These are phyloP conservation scores for Tricharina praecox DNA, from an alignment of 495 filamentous ascomycete genomes.

Conservation along the genomic window DNA sequence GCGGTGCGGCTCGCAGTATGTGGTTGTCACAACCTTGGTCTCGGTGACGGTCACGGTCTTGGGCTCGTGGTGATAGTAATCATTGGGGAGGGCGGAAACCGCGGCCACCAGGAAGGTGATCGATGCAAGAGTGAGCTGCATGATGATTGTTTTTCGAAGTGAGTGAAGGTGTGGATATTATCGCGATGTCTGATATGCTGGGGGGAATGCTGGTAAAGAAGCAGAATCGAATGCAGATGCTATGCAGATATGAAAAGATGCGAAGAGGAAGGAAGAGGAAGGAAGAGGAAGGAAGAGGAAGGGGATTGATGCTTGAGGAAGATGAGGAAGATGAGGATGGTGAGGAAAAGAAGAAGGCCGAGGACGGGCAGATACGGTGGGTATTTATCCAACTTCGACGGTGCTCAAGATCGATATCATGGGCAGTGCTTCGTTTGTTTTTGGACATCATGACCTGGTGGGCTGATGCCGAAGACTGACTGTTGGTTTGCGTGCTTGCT, in stretches of 20 bases:
- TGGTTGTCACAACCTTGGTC: not conserved
- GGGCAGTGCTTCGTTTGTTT: too few species aligned
- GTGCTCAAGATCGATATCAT: too few species aligned
- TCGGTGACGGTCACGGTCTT: not conserved
- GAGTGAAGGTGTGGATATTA: not conserved
- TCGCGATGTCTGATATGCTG: too few species aligned
- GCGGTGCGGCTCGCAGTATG: not conserved
- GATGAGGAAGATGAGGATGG: not conserved
- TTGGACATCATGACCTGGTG: too few species aligned
- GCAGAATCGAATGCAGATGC: too few species aligned
- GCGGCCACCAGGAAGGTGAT: not conserved
- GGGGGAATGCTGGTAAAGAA: too few species aligned
- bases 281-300: not conserved
- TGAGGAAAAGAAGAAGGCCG: not conserved
- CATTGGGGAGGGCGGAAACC: not conserved
- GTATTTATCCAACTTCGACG: not conserved
- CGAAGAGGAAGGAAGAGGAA: not conserved
- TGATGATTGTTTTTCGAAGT: not conserved
- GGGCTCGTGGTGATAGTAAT: not conserved
- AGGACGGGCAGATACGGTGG: not conserved
- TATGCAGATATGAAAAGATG: too few species aligned
- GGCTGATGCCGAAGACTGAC: too few species aligned
- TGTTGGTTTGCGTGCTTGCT: too few species aligned
- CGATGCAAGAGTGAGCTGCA: not conserved
- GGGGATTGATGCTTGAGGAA: not conserved